Evolutionary conservation across 768 basidiomycete species (phyloP).

Genomic region (Royoungia palumana): DNA sequence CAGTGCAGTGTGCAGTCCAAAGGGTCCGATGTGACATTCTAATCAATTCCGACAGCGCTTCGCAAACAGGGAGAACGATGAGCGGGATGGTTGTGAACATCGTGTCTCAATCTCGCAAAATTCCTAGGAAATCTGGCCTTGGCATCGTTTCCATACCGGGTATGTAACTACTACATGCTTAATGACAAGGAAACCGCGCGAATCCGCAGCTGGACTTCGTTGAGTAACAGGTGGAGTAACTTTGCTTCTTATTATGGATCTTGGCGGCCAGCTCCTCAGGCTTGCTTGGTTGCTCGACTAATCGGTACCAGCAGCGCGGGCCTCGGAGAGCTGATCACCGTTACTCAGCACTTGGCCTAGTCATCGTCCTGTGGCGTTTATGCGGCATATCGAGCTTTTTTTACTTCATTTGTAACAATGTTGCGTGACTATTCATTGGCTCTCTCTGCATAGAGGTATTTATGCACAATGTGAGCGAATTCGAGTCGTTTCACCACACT

Average conservation of each 20-base stretch:
- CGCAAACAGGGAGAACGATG: neutral
- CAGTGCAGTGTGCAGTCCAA: no score
- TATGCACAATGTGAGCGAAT: neutral
- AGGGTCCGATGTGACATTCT: no score
- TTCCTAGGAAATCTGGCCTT: neutral
- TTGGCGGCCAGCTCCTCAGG: neutral
- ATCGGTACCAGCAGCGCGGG: neutral
- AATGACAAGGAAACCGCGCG: slow-evolving; percentile 1
- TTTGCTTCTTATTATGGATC: neutral
- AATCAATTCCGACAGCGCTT: no score
- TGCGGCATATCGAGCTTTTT: slow-evolving; percentile 16
- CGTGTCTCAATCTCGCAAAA: no score
- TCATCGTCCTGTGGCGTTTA: slow-evolving; percentile 20
- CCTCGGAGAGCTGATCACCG: neutral
- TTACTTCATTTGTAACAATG: neutral
- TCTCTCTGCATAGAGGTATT: neutral
- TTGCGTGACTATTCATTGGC: neutral
- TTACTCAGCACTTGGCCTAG: neutral
- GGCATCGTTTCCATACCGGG: neutral
- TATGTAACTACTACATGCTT: neutral
- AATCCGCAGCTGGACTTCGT: neutral
- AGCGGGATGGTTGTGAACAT: no score
- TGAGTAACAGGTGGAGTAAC: neutral
- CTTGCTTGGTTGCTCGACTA: neutral
- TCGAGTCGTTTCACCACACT: neutral